These are phyloP conservation scores for Aspergillus tanneri DNA, from an alignment of 2,329 filamentous ascomycete species.

Conservation along the genomic window DNA sequence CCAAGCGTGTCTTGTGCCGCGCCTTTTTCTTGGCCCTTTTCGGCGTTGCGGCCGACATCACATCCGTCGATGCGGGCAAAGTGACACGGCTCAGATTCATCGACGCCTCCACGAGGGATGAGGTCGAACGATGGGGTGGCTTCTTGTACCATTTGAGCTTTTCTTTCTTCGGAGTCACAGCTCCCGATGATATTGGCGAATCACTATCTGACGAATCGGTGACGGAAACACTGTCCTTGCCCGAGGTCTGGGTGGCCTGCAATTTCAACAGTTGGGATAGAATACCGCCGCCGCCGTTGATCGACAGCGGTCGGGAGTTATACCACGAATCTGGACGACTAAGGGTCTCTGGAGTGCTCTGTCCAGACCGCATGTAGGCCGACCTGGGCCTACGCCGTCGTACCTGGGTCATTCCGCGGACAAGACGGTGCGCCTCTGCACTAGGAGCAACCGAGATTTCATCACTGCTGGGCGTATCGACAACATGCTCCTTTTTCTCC, in stretches of 20 bases:
- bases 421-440: conserved; percentile 40
- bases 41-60: conserved; percentile 23
- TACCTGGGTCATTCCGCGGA: conserved; percentile 36
- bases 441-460: conserved; percentile 26
- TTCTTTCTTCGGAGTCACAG: conserved; percentile 35
- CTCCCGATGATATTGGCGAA: conserved; percentile 28
- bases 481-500: conserved; percentile 22
- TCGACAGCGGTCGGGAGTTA: conserved; percentile 24
- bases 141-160: conserved; percentile 48
- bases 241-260: conserved; percentile 54
- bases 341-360: conserved; percentile 31
- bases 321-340: conserved; percentile 27
- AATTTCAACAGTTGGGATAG: conserved; percentile 70
- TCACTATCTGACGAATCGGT: conserved; percentile 35
- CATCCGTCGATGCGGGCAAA: conserved; percentile 29
- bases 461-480: conserved; percentile 20
- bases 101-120: conserved; percentile 40
- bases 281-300: conserved; percentile 54
- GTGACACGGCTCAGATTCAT: conserved; percentile 37
- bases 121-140: conserved; percentile 35
- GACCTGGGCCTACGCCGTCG: conserved; percentile 26
- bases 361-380: conserved; percentile 35
- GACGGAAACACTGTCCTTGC: conserved; percentile 27
- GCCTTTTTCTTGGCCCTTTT: conserved; percentile 23
- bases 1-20: conserved; percentile 25